Conservation (phyloP, 1,284 basidiomycete genomes). For the Fomitiporia mediterranea region DNA sequence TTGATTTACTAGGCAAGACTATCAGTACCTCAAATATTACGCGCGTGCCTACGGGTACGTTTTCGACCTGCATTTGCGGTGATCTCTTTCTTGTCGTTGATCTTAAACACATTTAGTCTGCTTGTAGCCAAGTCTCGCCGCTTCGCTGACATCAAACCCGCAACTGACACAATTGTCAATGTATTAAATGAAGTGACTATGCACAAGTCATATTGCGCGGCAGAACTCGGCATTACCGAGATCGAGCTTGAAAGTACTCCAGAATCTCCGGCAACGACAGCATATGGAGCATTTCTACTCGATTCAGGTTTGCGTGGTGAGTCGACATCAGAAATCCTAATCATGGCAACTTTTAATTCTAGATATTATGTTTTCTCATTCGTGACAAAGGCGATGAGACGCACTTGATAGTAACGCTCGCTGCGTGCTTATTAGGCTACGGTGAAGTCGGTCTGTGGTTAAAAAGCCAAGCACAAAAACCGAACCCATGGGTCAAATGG, state of each 20-base stretch:
- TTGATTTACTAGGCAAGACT: conserved; percentile 56
- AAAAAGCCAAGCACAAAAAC: conserved; percentile 47
- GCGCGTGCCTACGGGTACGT: conserved; percentile 65
- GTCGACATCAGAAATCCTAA: conserved; percentile 5
- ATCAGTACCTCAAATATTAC: conserved; percentile 76
- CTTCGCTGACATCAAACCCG: conserved; percentile 60
- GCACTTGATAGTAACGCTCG: conserved; percentile 75
- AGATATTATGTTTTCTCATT: not conserved
- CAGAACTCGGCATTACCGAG: conserved; percentile 58
- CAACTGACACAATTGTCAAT: conserved; percentile 62
- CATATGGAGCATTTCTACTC: conserved; percentile 84
- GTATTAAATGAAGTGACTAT: conserved; percentile 69
- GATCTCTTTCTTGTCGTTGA: too few relatives aligned
- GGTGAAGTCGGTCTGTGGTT: conserved; percentile 91
- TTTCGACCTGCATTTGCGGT: too few relatives aligned
- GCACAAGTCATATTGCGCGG: conserved; percentile 65
- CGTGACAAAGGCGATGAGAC: conserved; percentile 57
- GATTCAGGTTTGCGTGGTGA: conserved; percentile 70
- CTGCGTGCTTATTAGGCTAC: conserved; percentile 88
- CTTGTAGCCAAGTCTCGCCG: conserved; percentile 73
- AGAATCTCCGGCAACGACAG: conserved; percentile 69
- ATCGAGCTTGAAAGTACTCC: conserved; percentile 56
- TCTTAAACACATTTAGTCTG: conserved; percentile 49
- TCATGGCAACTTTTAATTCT: not conserved
- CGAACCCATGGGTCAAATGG: conserved; percentile 49